Evolutionary conservation across 345 rosid species (phyloP).

Genomic region (Erodium maritimum): DNA sequence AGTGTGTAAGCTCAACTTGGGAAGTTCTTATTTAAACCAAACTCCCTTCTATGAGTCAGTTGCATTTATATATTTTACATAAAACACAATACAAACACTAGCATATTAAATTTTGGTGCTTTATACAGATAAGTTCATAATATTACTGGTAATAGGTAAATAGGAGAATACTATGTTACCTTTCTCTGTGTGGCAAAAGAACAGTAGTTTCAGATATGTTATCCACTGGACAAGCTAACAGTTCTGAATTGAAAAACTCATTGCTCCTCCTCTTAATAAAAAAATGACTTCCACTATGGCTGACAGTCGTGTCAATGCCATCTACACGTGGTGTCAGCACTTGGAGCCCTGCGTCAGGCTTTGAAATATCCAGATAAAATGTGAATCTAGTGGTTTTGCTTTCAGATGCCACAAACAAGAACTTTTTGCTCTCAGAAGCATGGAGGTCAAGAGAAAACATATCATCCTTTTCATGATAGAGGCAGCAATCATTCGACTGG

Average conservation of each 20-base stretch:
- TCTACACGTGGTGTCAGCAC: conserved; percentile 62
- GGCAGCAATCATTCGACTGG: conserved; percentile 57
- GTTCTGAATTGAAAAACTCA: conserved; percentile 69
- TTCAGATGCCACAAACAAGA: conserved; percentile 54
- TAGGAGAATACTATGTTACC: conserved; percentile 22
- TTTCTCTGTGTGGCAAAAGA: conserved; percentile 75
- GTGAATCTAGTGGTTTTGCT: conserved; percentile 62
- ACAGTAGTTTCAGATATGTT: conserved; percentile 43
- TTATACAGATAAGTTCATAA: conserved; percentile 2
- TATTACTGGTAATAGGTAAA: neutral
- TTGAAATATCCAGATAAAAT: conserved; percentile 50
- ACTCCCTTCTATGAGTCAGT: neutral
- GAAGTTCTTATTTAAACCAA: neutral
- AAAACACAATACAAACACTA: neutral
- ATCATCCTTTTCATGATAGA: conserved; percentile 86
- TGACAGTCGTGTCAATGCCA: conserved; percentile 56
- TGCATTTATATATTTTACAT: neutral
- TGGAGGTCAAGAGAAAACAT: conserved; percentile 57
- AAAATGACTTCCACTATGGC: conserved; percentile 85
- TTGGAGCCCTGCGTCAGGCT: conserved; percentile 56
- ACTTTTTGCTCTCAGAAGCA: conserved; percentile 67
- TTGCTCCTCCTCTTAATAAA: conserved; percentile 61
- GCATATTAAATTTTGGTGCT: neutral
- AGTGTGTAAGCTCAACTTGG: neutral
- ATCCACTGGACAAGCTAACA: conserved; percentile 59